Evolutionary conservation across 2,329 filamentous ascomycete genomes (phyloP).

Genomic region (Aspergillus ochraceus): DNA sequence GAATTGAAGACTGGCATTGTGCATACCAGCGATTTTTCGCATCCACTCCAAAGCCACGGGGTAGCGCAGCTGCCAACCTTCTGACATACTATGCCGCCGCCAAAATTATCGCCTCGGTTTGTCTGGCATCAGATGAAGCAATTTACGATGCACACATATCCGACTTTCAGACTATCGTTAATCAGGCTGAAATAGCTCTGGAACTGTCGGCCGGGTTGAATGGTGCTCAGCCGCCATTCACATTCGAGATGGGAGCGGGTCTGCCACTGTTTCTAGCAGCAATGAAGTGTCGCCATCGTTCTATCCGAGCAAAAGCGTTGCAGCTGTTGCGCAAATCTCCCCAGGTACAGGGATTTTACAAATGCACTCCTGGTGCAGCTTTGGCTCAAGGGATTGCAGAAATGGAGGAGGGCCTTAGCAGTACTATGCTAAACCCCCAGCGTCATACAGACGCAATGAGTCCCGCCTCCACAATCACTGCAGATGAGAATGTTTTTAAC

Average conservation of each 20-base stretch:
- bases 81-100: constrained; percentile 4
- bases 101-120: neutral
- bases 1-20: constrained; percentile 2
- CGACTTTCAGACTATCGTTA: constrained; percentile 6
- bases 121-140: neutral
- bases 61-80: neutral
- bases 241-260: constrained; percentile 7
- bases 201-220: constrained; percentile 3
- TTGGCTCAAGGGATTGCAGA: constrained; percentile 5
- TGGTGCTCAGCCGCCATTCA: constrained; percentile 12
- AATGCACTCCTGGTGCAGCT: neutral
- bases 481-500: neutral
- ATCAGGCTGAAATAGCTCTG: constrained; percentile 3
- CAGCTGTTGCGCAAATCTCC: constrained; percentile 4
- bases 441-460: neutral
- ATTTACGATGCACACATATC: constrained; percentile 1
- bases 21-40: neutral
- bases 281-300: constrained; percentile 8
- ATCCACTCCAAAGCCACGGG: neutral
- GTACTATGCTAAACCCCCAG: neutral
- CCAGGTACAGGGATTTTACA: constrained; percentile 8
- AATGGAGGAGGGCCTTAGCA: constrained; percentile 1
- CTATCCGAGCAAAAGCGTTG: constrained; percentile 3
- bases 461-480: neutral
- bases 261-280: constrained; percentile 7